Conservation (phyloP, 345 rosid species). For the Bruguiera gymnorhiza region DNA sequence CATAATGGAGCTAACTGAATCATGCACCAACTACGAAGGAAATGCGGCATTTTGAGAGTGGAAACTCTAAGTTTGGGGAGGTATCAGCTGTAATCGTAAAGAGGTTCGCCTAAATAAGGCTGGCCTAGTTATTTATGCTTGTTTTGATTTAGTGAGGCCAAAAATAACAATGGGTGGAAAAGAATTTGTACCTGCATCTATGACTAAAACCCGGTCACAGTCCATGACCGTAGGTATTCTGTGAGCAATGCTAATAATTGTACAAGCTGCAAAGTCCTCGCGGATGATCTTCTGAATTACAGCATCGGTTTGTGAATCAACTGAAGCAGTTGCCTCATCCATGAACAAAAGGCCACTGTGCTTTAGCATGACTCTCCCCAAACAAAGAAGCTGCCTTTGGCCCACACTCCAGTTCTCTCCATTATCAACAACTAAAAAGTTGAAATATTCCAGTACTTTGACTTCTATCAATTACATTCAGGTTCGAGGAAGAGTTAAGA, state of each 20-base stretch:
- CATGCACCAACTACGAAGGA: no score
- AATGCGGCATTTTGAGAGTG: no score
- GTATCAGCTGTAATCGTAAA: no score
- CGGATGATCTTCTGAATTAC: slow-evolving; percentile 85
- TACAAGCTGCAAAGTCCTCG: slow-evolving; percentile 74
- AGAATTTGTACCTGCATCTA: slow-evolving; percentile 57
- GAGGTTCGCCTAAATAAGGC: no score
- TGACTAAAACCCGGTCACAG: slow-evolving; percentile 72
- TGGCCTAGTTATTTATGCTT: no score
- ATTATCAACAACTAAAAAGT: slow-evolving; percentile 60
- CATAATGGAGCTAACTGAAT: no score
- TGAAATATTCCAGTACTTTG: neutral
- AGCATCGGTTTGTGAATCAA: slow-evolving; percentile 89
- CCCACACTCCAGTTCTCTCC: slow-evolving; percentile 99
- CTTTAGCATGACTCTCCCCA: slow-evolving; percentile 89
- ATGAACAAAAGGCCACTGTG: slow-evolving; percentile 71
- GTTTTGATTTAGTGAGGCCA: no score
- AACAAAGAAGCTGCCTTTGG: slow-evolving; percentile 86
- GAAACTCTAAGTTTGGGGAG: no score
- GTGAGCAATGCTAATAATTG: slow-evolving; percentile 94
- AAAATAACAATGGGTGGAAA: no score
- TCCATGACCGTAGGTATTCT: slow-evolving; percentile 98
- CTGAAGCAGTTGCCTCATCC: slow-evolving; percentile 96
- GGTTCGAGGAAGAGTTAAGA: neutral
- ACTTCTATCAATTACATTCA: neutral